Percentiles rank a stretch among this genome's conserved stretches.
Evolutionary conservation across 305 asterid species (phyloP).

Genomic region (Euphrasia arctica): DNA sequence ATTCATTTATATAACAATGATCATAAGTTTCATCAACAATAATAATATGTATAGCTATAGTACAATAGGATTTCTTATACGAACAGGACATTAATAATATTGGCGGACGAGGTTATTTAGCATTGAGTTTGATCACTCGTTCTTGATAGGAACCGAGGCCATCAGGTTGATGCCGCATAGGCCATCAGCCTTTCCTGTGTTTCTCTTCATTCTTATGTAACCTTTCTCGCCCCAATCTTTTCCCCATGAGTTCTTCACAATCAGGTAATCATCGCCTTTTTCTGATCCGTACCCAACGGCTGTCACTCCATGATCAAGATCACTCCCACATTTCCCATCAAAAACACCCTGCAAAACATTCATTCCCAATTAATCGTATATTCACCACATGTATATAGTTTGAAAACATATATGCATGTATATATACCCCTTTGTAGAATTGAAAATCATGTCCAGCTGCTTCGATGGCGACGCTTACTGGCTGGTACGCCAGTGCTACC

Average conservation of each 20-base stretch:
- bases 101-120: too few species aligned
- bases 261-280: conserved; percentile 47
- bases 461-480: conserved; percentile 64
- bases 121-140: conserved; percentile 21
- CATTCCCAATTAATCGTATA: neutral
- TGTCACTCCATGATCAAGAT: conserved; percentile 68
- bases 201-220: conserved; percentile 69
- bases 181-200: conserved; percentile 57
- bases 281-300: conserved; percentile 63
- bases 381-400: neutral
- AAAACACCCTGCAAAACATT: conserved; percentile 51
- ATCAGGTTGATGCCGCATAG: conserved; percentile 62
- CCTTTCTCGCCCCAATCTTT: conserved; percentile 78
- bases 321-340: conserved; percentile 69
- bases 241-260: conserved; percentile 82
- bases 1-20: too few species aligned
- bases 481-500: conserved; percentile 72
- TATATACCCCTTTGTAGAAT: conserved; percentile 54
- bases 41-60: too few species aligned
- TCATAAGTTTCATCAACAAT: too few species aligned
- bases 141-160: conserved; percentile 68
- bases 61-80: too few species aligned
- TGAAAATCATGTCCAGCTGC: conserved; percentile 83
- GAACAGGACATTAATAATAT: too few species aligned
- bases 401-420: conserved; percentile 8